phyloP scores from a whole-genome alignment of 495 filamentous ascomycete genomes.

The Xylaria palmicola region DNA sequence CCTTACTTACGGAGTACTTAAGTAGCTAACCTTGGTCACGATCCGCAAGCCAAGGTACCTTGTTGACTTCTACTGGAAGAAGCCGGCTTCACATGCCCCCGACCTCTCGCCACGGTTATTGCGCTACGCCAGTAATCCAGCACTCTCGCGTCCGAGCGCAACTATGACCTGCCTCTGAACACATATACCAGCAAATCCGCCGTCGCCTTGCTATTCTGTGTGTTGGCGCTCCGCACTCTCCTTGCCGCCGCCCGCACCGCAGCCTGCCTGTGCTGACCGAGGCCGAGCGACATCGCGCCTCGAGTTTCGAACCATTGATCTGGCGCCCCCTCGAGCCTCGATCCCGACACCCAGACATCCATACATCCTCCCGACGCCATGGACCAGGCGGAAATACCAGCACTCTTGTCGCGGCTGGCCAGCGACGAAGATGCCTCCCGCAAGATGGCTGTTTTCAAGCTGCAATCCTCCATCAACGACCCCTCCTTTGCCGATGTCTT shows the following conservation, averaged over 20 bases:
- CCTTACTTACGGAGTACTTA: no score
- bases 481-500: constrained; percentile 96
- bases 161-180: constrained; percentile 6
- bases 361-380: constrained; percentile 26
- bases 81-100: background rate
- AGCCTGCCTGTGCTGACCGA: background rate
- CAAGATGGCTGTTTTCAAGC: constrained; percentile 98
- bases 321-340: background rate
- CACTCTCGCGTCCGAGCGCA: background rate
- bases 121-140: background rate
- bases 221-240: background rate
- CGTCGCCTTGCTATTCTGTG: background rate
- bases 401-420: constrained; percentile 53
- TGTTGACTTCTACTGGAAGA: no score
- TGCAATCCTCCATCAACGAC: constrained; percentile 91
- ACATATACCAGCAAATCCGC: background rate
- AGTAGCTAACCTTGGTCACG: no score
- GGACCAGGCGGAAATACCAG: constrained; percentile 56
- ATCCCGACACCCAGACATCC: background rate
- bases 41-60: no score
- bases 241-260: background rate
- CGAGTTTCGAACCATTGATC: background rate
- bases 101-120: background rate
- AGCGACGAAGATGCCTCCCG: constrained; percentile 80
- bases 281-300: background rate